Base-by-base conservation (phyloP, 2,329 filamentous ascomycete genomes). In the Aspergillus sp. region DNA sequence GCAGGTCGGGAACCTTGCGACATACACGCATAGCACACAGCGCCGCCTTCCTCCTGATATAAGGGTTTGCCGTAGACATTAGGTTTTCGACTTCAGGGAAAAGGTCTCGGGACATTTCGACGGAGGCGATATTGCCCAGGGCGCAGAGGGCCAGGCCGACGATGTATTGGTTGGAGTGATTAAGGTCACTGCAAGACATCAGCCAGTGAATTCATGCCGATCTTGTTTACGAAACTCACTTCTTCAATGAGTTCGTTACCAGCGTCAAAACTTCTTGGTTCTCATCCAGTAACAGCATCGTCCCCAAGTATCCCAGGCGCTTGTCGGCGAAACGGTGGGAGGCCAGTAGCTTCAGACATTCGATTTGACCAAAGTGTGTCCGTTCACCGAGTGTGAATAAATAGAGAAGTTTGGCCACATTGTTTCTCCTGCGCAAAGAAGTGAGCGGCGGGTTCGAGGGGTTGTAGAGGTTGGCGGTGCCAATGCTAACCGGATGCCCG, bases 21-120 rank as follows among this genome's bases (percentile, higher is more conserved):
- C 93, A 97, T 83, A 99, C 97, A 67, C 93, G 87, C 95, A 99
- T 99, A 54, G 95, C 95, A 79, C 95, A 99, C n/a, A 99, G 85
- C 4, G 95, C 95, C 17, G 95, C 95, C 82, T 99, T 99, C 69
- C 95, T 87, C 69, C 95, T 87, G 74, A 99, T 97, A 75, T 99
- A 99, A n/a, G 95, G 95, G 76, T 99, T 99, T 56, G 92, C 89
- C 52, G 93, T 97, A 45, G 92, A 90, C 65, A 99, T 82, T 52
- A 98, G 87, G 63, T 86, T 91, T 78, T 99, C 96, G 75, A 99
- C 91, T 83, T 99, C 94, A 67, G 92, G 87, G 77, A 99, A 99
- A 19, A 99, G 82, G 79, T 99, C 95, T 82, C 95, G 86, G 17
- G 95, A 96, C 95, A 99, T 99, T 77, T 99, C 95, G 72, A 98